A percentile compares a stretch with the other conserved stretches of the same genome.
Evolutionary conservation across 257 asterid genomes (phyloP).

Genomic region (Galeopsis tetrahit): DNA sequence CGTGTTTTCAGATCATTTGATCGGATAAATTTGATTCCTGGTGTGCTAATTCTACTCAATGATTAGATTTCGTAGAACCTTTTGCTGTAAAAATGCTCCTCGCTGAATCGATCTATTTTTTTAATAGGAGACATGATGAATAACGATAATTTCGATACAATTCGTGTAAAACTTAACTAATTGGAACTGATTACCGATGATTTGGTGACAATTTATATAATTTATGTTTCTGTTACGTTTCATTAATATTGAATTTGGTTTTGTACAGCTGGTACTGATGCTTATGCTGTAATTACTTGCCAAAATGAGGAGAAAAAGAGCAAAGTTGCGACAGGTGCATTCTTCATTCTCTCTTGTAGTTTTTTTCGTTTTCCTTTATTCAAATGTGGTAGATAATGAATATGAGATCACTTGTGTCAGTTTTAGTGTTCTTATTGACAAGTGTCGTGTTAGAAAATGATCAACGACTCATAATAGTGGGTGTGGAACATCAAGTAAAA

Average conservation of each 20-base stretch:
- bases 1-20: background rate
- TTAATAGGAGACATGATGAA: background rate
- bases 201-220: background rate
- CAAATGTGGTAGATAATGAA: background rate
- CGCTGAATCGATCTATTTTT: background rate
- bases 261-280: constrained; percentile 61
- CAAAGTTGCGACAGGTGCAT: constrained; percentile 60
- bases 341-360: background rate
- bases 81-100: background rate
- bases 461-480: too few species aligned
- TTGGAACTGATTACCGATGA: background rate
- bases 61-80: background rate
- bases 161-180: background rate
- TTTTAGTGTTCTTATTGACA: too few species aligned
- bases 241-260: background rate
- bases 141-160: background rate
- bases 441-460: too few species aligned
- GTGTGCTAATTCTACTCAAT: background rate
- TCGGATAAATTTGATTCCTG: background rate
- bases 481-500: too few species aligned
- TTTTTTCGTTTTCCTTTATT: background rate
- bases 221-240: background rate
- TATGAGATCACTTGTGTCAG: too few species aligned
- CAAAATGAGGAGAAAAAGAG: constrained; percentile 69
- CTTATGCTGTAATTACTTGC: constrained; percentile 57